Conservation (phyloP, 352 stramenopile species). For the Aphanomyces stellatus region DNA sequence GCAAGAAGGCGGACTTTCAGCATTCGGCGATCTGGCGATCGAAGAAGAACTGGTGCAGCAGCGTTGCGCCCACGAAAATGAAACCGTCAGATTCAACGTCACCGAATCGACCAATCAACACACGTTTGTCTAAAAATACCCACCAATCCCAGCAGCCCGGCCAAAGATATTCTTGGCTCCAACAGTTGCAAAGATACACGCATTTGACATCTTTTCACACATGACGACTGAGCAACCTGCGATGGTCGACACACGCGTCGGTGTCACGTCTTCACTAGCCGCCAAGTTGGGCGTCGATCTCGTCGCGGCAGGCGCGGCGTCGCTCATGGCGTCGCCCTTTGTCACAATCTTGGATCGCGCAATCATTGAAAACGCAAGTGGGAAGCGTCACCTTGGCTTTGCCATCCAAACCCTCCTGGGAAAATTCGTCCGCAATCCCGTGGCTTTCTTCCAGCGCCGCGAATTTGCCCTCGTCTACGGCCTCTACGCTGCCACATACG, state of each 20-base stretch:
- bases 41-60: too few relatives aligned
- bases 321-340: conserved; percentile 66
- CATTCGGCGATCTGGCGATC: too few relatives aligned
- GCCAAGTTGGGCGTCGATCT: conserved; percentile 45
- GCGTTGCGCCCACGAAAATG: too few relatives aligned
- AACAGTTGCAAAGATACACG: background rate
- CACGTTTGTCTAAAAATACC: too few relatives aligned
- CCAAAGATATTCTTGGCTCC: background rate
- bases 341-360: conserved; percentile 83
- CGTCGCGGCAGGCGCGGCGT: conserved; percentile 43
- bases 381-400: conserved; percentile 42
- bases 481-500: conserved; percentile 85
- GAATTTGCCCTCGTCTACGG: conserved; percentile 86
- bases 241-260: background rate
- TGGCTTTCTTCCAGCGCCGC: conserved; percentile 70
- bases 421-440: conserved; percentile 49
- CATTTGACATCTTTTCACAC: too few relatives aligned
- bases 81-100: background rate
- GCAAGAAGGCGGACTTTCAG: too few relatives aligned
- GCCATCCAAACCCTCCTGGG: conserved; percentile 49
- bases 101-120: background rate
- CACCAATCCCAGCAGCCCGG: too few relatives aligned
- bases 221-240: background rate
- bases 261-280: background rate
- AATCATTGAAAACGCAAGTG: conserved; percentile 85